Conservation (phyloP, 768 basidiomycete genomes). For the Phaeotremella fagi region DNA sequence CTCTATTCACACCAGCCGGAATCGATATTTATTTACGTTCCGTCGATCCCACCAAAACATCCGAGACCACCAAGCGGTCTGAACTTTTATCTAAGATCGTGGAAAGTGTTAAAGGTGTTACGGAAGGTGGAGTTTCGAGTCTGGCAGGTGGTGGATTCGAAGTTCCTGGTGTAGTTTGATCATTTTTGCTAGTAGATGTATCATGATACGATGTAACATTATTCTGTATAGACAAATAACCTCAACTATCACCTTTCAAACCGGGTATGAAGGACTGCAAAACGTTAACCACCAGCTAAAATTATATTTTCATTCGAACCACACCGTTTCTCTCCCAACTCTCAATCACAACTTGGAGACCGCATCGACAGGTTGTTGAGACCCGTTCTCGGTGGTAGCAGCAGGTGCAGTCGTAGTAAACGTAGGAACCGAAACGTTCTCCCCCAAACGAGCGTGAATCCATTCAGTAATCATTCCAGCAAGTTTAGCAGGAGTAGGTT, state of each 20-base stretch:
- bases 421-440: not conserved
- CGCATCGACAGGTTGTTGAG: no score
- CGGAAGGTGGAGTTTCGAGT: slow-evolving; percentile 16
- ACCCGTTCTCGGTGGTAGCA: no score
- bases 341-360: no score
- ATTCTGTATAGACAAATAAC: no score
- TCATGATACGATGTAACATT: no score
- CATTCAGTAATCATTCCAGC: slow-evolving; percentile 27
- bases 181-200: not conserved
- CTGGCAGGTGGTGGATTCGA: slow-evolving; percentile 39
- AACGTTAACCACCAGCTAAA: no score
- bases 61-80: slow-evolving; percentile 9
- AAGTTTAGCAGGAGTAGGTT: slow-evolving; percentile 29
- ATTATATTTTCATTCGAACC: no score
- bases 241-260: no score
- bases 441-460: slow-evolving; percentile 16
- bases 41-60: slow-evolving; percentile 2
- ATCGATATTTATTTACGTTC: slow-evolving; percentile 51
- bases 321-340: no score
- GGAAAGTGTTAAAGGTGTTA: slow-evolving; percentile 5
- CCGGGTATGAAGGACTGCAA: no score
- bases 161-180: slow-evolving; percentile 29
- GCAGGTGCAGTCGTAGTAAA: not conserved
- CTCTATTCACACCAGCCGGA: slow-evolving; percentile 53
- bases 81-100: slow-evolving; percentile 22